Evolutionary conservation across 2,329 filamentous ascomycete species (phyloP), one percentile per base, ranked within the genome.

Genomic region (Alternaria sp.): DNA sequence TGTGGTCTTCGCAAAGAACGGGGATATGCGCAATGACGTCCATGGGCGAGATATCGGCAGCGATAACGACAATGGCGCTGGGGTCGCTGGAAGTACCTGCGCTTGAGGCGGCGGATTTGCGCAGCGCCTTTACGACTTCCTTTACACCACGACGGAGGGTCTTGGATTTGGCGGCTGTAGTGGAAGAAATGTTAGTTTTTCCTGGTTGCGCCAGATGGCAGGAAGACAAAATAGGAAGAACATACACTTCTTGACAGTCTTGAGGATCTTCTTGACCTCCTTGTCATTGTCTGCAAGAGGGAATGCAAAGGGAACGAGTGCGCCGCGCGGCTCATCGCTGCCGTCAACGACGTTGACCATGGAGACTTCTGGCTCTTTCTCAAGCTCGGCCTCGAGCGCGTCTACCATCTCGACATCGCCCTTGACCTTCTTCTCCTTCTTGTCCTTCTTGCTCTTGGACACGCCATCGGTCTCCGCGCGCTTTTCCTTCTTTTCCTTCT

Each of bases 11-110:
- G 86, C 95, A 98, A 60, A 98, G 90, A 59, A 99, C 92, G 74
- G 95, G 95, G 69, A 99, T 92, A 83, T 99, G 95, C 62, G 92
- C 95, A 83, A 99, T 97, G 79, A 99, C 95, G 81, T 99, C 95
- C 90, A 95, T 94, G 68, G 95, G 95, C 54, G 92, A 97, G 84
- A 99, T 98, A 82, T 99, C 95, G 73, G 92, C 95, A 36, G 95
- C 95, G 71, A 99, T 92, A 79, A 99, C 85, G 74, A 97, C 93
- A 69, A 99, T 86, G 65, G 84, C 86, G 69, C 89, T 86, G 45
- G 92, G 89, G 60, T 76, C 62, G 74, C 89, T 85, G 55, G 75
- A 66, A 56, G 86, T 80, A 76, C 87, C 84, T 67, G 87, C 86
- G 62, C 88, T 86, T n/a, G 88, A 87, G 59, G 89, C 87, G 71